These are phyloP conservation scores for Mucor lusitanicus DNA, from an alignment of 371 early-diverging fungal species.

Conservation along the genomic window DNA sequence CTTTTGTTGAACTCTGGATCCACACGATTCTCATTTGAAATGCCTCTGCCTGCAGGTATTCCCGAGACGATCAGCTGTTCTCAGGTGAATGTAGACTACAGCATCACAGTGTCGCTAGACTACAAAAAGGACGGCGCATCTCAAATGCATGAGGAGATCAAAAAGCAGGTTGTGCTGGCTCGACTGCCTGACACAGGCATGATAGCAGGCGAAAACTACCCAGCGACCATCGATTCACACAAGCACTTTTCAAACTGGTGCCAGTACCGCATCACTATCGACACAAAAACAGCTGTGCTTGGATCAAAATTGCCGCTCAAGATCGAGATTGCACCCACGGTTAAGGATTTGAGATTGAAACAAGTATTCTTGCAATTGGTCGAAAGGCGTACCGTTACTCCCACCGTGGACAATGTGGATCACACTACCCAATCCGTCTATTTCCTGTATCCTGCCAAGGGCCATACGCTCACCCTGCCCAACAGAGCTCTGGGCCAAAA, in stretches of 20 bases:
- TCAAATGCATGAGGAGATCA: slow-evolving; percentile 10
- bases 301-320: slow-evolving; percentile 22
- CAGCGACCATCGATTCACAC: slow-evolving; percentile 12
- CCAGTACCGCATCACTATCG: slow-evolving; percentile 28
- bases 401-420: background rate
- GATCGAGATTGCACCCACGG: slow-evolving; percentile 19
- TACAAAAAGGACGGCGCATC: slow-evolving; percentile 3
- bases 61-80: slow-evolving; percentile 25
- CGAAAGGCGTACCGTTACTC: slow-evolving; percentile 16
- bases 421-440: slow-evolving; percentile 8
- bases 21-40: slow-evolving; percentile 28
- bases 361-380: slow-evolving; percentile 23
- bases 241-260: slow-evolving; percentile 26
- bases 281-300: slow-evolving; percentile 17
- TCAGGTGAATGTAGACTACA: slow-evolving; percentile 20
- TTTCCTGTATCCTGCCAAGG: slow-evolving; percentile 17
- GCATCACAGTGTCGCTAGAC: slow-evolving; percentile 2
- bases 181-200: slow-evolving; percentile 19
- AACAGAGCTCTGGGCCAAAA: background rate
- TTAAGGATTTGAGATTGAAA: slow-evolving; percentile 18
- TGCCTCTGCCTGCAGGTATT: slow-evolving; percentile 24
- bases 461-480: background rate
- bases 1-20: slow-evolving; percentile 2
- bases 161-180: slow-evolving; percentile 14
- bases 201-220: slow-evolving; percentile 18